These are phyloP conservation scores for Lachancea dasiensis DNA, from an alignment of 805 yeast genomes.

Conservation along the genomic window DNA sequence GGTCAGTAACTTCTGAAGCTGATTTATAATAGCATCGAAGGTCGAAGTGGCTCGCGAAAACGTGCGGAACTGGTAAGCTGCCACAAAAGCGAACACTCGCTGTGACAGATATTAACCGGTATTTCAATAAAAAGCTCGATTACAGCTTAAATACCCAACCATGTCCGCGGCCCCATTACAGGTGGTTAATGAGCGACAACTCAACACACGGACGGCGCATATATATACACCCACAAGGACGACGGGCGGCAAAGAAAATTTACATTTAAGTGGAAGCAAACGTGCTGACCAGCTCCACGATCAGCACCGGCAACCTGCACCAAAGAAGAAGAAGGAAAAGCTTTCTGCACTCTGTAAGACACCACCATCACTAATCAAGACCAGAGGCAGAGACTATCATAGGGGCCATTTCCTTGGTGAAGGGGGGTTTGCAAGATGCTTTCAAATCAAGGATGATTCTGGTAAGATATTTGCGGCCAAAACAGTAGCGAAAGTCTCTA, in stretches of 20 bases:
- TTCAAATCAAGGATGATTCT: conserved; percentile 86
- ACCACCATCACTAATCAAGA: conserved; percentile 89
- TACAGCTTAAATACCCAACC: background rate
- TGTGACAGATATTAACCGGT: background rate
- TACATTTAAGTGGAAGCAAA: conserved; percentile 11
- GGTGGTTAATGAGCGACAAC: conserved; percentile 31
- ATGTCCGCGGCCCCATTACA: conserved; percentile 34
- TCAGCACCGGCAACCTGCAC: conserved; percentile 23
- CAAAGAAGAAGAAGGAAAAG: conserved; percentile 78
- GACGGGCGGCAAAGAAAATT: conserved; percentile 19
- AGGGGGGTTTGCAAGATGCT: conserved; percentile 98
- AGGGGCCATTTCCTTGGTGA: conserved; percentile 91
- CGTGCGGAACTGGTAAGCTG: too few species aligned
- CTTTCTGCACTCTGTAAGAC: conserved; percentile 88
- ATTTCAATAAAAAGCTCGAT: background rate
- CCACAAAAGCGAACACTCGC: conserved; percentile 5
- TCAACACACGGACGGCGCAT: conserved; percentile 28
- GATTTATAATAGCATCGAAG: too few species aligned
- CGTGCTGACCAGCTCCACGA: conserved; percentile 16
- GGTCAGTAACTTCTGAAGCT: too few species aligned
- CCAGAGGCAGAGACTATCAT: conserved; percentile 84
- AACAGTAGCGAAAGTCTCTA: conserved; percentile 94
- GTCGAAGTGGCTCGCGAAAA: too few species aligned
- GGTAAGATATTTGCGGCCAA: conserved; percentile 93
- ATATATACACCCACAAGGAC: conserved; percentile 30